Evolutionary conservation across 352 stramenopile species (phyloP), one percentile per base, ranked within the genome.

Genomic region (Globisporangium emineosum): DNA sequence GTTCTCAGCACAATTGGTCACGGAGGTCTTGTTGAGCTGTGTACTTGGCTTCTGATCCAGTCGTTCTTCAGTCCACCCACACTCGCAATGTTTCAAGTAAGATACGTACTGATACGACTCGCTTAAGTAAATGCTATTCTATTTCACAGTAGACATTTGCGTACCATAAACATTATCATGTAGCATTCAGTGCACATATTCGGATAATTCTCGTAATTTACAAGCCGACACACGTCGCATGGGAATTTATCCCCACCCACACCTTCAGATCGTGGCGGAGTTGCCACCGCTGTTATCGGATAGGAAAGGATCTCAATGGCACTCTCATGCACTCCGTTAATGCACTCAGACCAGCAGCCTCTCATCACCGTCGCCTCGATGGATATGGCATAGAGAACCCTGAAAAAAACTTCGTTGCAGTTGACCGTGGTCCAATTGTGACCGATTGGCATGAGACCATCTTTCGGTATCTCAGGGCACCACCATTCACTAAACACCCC

Each of bases 101-200:
- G 57, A 35, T 72, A 76, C n/a, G 66, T 92, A 92, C 62, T 91
- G 83, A n/a, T n/a, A n/a, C n/a, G n/a, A n/a, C n/a, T n/a, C n/a
- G n/a, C n/a, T n/a, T n/a, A n/a, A n/a, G n/a, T n/a, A n/a, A n/a
- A n/a, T n/a, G n/a, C n/a, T n/a, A n/a, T n/a, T 19, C 85, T 83
- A 60, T 92, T 93, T 27, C 40, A 47, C 40, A n/a, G n/a, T 47
- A 2, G 29, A 32, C n/a, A 32, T 47, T 19, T 5, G 40, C 40
- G 8, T 47, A 6, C n/a, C 43, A 25, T 9, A 15, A 2, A 50
- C 42, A 27, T 50, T 3, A 27, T 5, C 0, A 21, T 0, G 42
- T 13, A 27, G 42, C 19, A 50, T 50, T 50, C 5, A 25, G n/a
- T 15, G 1, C 0, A 27, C 1, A 13, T 25, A 49, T 50, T 27